Conservation (phyloP, 257 asterid genomes). For the Capsicum rhomboideum region DNA sequence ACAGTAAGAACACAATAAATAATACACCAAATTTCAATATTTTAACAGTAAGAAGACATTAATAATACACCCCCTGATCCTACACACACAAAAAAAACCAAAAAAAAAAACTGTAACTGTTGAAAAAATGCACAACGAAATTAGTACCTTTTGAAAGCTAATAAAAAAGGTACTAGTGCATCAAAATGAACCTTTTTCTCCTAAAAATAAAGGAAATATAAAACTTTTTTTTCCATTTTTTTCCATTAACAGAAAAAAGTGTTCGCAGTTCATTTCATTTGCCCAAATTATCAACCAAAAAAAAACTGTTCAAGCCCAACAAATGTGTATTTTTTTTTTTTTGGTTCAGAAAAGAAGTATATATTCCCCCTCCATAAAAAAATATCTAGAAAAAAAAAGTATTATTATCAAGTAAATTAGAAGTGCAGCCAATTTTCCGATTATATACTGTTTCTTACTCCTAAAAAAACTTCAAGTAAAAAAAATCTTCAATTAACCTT, state of each 20-base stretch:
- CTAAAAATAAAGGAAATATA: not conserved
- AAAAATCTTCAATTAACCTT: not conserved
- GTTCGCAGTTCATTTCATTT: not conserved
- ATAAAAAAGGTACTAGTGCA: not conserved
- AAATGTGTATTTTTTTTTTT: no score
- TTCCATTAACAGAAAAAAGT: not conserved
- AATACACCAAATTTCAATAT: not conserved
- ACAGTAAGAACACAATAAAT: not conserved
- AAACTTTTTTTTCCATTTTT: not conserved
- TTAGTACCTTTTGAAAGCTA: not conserved
- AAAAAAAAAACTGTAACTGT: not conserved
- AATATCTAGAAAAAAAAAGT: not conserved
- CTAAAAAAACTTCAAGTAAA: not conserved
- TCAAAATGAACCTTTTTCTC: not conserved
- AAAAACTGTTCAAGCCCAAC: not conserved
- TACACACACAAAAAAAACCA: not conserved
- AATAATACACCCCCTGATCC: not conserved
- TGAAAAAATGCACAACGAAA: not conserved
- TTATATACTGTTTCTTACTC: not conserved
- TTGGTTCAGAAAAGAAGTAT: not conserved
- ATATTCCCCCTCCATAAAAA: not conserved
- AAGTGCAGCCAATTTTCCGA: not conserved
- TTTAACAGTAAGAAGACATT: no score
- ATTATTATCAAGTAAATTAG: not conserved
- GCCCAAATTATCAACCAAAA: not conserved